Evolutionary conservation across 108 stramenopile genomes (phyloP).

Genomic region (Nannochloropsis oceanica): DNA sequence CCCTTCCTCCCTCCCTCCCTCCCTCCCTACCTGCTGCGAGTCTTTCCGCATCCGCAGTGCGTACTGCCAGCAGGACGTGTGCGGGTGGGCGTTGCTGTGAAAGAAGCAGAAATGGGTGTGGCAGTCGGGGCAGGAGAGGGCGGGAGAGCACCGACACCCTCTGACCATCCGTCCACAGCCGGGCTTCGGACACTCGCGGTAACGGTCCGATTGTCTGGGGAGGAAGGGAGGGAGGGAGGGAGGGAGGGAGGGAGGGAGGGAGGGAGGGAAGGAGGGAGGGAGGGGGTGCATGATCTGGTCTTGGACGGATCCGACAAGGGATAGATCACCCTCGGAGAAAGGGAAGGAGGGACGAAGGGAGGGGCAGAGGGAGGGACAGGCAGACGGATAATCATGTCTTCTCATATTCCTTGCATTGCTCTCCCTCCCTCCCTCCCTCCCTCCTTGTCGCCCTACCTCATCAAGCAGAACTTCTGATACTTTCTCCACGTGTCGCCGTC

Average conservation of each 20-base stretch:
- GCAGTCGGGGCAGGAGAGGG: background rate
- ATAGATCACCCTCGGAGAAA: too few relatives aligned
- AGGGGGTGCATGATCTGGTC: too few relatives aligned
- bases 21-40: background rate
- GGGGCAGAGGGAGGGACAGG: background rate
- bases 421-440: background rate
- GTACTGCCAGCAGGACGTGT: background rate
- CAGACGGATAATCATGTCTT: background rate
- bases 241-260: background rate
- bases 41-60: background rate
- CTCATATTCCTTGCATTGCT: background rate
- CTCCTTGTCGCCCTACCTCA: background rate
- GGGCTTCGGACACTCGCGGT: background rate
- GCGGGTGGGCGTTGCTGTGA: background rate
- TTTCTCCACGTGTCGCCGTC: background rate
- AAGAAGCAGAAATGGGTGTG: background rate
- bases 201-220: background rate
- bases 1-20: background rate
- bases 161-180: background rate
- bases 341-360: background rate
- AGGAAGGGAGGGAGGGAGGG: background rate
- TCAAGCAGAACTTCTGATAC: background rate
- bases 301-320: too few relatives aligned
- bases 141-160: background rate
- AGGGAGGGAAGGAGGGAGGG: background rate